Conservation (phyloP, 805 yeast species). For the Gaillardinia entomophila region DNA sequence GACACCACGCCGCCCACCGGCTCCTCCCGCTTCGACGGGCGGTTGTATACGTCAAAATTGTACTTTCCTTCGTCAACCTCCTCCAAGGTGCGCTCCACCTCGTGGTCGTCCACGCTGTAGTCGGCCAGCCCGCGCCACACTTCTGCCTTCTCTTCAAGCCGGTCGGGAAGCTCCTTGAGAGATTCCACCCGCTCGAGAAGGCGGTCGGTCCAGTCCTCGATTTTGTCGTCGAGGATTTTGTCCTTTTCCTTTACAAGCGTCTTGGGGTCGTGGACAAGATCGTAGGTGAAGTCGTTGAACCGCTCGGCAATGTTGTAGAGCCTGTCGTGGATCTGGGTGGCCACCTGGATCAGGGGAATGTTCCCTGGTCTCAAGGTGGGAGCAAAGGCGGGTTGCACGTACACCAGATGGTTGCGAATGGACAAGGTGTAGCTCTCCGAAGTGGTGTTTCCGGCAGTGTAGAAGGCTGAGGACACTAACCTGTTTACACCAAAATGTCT, state of each 20-base stretch:
- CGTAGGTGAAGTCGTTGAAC: slow-evolving; percentile 13
- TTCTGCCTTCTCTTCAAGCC: slow-evolving; percentile 12
- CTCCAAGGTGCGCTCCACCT: too few species aligned
- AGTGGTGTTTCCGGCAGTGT: too few species aligned
- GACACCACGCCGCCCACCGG: too few species aligned
- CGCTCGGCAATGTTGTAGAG: slow-evolving; percentile 6
- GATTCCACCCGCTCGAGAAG: slow-evolving; percentile 14
- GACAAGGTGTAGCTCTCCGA: too few species aligned
- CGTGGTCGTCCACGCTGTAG: not conserved
- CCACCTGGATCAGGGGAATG: slow-evolving; percentile 14
- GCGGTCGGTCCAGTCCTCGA: slow-evolving; percentile 6
- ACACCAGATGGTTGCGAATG: too few species aligned
- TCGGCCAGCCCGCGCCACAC: slow-evolving; percentile 11
- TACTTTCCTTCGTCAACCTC: too few species aligned
- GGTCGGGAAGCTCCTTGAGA: slow-evolving; percentile 5
- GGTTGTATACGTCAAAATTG: too few species aligned
- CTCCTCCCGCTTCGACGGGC: too few species aligned
- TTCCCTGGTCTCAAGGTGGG: too few species aligned
- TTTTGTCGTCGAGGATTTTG: slow-evolving; percentile 12
- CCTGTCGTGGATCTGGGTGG: slow-evolving; percentile 15
- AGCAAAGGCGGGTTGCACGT: too few species aligned
- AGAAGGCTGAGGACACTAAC: too few species aligned
- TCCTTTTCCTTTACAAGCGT: slow-evolving; percentile 11
- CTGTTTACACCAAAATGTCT: too few species aligned
- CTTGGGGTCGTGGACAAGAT: slow-evolving; percentile 16